These are phyloP conservation scores for Aspergillus cavernicola DNA, from an alignment of 495 filamentous ascomycete species.

Conservation along the genomic window DNA sequence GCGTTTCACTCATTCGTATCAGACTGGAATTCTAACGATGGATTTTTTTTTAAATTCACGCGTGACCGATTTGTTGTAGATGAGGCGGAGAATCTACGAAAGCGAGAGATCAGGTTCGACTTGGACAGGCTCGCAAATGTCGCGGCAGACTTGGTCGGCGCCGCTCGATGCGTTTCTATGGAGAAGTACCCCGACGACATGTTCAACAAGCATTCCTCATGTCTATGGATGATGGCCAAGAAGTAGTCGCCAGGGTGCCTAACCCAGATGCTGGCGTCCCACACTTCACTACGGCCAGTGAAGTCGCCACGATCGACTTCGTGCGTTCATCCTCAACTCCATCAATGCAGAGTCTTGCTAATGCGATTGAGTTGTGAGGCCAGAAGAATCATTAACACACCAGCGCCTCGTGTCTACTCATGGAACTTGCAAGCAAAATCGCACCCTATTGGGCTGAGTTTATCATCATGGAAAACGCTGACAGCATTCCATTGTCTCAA, in stretches of 20 bases:
- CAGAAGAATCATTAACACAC: conserved; percentile 23
- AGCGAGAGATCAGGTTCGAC: conserved; percentile 34
- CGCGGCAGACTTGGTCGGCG: conserved; percentile 33
- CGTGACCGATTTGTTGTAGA: conserved; percentile 35
- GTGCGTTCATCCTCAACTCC: conserved; percentile 11
- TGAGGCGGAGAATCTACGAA: conserved; percentile 30
- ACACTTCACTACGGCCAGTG: conserved; percentile 33
- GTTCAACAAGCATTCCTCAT: conserved; percentile 39
- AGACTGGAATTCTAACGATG: conserved; percentile 31
- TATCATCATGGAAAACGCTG: conserved; percentile 34
- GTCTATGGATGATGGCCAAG: conserved; percentile 38
- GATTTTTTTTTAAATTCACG: conserved; percentile 32
- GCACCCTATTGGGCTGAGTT: conserved; percentile 35
- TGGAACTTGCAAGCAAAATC: conserved; percentile 25
- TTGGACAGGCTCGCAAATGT: conserved; percentile 30
- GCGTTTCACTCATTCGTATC: no score
- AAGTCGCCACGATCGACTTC: conserved; percentile 44
- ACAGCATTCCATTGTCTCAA: conserved; percentile 25
- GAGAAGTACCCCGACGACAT: conserved; percentile 33
- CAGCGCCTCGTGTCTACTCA: conserved; percentile 24
- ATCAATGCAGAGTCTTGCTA: conserved; percentile 1
- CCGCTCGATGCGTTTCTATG: conserved; percentile 27
- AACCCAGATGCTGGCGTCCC: conserved; percentile 36
- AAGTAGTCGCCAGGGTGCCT: conserved; percentile 35
- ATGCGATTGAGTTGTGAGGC: conserved; percentile 13